Percentiles rank a stretch among this genome's conserved stretches.
These are phyloP conservation scores for Stemphylium vesicarium DNA, from an alignment of 2,329 filamentous ascomycete species.

Conservation along the genomic window DNA sequence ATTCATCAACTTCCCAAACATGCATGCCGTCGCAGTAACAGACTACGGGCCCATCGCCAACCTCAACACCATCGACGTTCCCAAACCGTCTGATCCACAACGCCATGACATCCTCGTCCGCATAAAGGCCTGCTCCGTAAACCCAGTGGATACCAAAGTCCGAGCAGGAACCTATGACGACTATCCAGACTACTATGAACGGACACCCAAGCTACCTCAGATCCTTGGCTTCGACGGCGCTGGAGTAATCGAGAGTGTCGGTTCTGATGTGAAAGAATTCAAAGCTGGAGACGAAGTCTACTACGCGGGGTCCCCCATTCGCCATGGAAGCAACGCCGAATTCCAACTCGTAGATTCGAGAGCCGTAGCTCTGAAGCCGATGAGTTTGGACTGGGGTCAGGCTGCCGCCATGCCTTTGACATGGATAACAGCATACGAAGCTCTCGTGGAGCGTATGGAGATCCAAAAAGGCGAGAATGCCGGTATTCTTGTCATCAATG, in stretches of 20 bases:
- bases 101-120: slow-evolving; percentile 8
- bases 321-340: slow-evolving; percentile 12
- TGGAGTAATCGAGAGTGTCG: slow-evolving; percentile 4
- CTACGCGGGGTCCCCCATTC: slow-evolving; percentile 11
- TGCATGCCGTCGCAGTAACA: slow-evolving; percentile 12
- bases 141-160: slow-evolving; percentile 11
- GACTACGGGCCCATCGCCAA: slow-evolving; percentile 8
- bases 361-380: slow-evolving; percentile 10
- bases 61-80: slow-evolving; percentile 2
- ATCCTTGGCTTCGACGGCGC: slow-evolving; percentile 14
- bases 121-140: slow-evolving; percentile 8
- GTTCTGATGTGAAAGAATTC: neutral
- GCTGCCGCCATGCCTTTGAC: slow-evolving; percentile 13
- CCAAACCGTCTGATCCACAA: neutral
- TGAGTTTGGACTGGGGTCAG: slow-evolving; percentile 8
- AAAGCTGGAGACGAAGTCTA: slow-evolving; percentile 6
- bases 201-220: slow-evolving; percentile 5
- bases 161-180: slow-evolving; percentile 13
- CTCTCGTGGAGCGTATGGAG: slow-evolving; percentile 7
- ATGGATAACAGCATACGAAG: slow-evolving; percentile 14
- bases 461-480: slow-evolving; percentile 1
- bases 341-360: slow-evolving; percentile 9
- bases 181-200: slow-evolving; percentile 12
- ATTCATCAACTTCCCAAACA: neutral
- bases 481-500: slow-evolving; percentile 10